These are phyloP conservation scores for Podospora didyma DNA, from an alignment of 495 filamentous ascomycete genomes.

Conservation along the genomic window DNA sequence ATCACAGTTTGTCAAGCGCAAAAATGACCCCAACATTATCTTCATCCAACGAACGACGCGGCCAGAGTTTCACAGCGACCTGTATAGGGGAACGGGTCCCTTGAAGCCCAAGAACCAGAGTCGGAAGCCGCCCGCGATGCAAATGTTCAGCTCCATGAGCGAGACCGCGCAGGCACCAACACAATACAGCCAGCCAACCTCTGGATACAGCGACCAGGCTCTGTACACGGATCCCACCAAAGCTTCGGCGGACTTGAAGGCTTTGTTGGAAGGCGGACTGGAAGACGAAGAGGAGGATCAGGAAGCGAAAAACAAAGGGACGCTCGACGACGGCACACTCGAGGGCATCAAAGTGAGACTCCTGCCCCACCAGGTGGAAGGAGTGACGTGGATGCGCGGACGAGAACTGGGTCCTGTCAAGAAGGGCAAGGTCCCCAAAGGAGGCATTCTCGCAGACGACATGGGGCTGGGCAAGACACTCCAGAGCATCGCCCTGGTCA, in stretches of 20 bases:
- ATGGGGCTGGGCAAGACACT: slow-evolving; percentile 86
- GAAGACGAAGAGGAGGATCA: slow-evolving; percentile 63
- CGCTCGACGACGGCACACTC: slow-evolving; percentile 29
- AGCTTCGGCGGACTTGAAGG: slow-evolving; percentile 82
- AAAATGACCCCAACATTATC: slow-evolving; percentile 31
- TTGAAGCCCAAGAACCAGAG: slow-evolving; percentile 33
- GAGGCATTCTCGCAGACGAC: slow-evolving; percentile 83
- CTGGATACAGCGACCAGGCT: slow-evolving; percentile 48
- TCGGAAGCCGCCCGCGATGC: slow-evolving; percentile 28
- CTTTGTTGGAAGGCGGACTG: slow-evolving; percentile 78
- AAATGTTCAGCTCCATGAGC: slow-evolving; percentile 37
- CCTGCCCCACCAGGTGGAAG: slow-evolving; percentile 88
- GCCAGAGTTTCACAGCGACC: slow-evolving; percentile 44
- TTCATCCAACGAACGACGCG: slow-evolving; percentile 43
- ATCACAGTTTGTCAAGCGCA: slow-evolving; percentile 13
- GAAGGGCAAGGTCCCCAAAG: slow-evolving; percentile 73
- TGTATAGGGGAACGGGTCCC: slow-evolving; percentile 34
- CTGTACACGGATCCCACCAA: slow-evolving; percentile 72
- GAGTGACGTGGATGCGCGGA: slow-evolving; percentile 87
- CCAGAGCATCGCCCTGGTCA: slow-evolving; percentile 75
- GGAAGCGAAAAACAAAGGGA: slow-evolving; percentile 12
- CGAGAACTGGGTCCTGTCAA: slow-evolving; percentile 79
- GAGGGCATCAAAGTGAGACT: slow-evolving; percentile 84
- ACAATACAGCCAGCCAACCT: slow-evolving; percentile 33
- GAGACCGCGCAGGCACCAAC: slow-evolving; percentile 24